Percentiles rank a stretch among this genome's conserved stretches.
phyloP scores from a whole-genome alignment of 441 rosid genomes.

The Erodium trifolium region DNA sequence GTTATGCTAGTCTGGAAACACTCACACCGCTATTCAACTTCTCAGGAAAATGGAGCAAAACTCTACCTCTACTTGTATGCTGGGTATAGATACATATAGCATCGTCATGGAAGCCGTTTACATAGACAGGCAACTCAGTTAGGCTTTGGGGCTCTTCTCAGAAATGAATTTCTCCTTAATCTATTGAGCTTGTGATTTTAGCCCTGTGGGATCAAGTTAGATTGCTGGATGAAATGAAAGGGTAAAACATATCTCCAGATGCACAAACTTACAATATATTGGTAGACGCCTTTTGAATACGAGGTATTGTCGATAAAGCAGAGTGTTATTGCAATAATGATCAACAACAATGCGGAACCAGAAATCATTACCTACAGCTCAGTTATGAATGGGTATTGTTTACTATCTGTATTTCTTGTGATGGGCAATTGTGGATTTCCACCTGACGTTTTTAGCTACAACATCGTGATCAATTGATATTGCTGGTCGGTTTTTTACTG shows the following conservation, averaged over 20 bases:
- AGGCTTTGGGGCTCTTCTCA: no score
- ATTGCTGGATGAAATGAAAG: no score
- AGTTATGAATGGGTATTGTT: not conserved
- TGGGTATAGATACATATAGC: conserved; percentile 12
- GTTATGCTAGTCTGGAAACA: conserved; percentile 14
- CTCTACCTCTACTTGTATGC: conserved; percentile 12
- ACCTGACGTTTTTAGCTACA: conserved; percentile 18
- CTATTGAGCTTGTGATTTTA: no score
- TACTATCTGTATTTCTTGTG: not conserved
- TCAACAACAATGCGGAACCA: conserved; percentile 21
- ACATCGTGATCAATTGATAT: conserved; percentile 5
- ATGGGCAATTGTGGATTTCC: not conserved
- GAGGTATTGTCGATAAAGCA: conserved; percentile 24
- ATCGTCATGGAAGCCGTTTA: conserved; percentile 20
- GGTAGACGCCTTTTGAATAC: not conserved
- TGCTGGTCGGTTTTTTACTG: no score
- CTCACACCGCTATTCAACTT: conserved; percentile 17
- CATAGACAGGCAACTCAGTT: no score
- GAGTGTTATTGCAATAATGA: not conserved
- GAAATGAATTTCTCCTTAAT: no score
- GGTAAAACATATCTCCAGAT: not conserved
- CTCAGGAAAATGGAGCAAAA: conserved; percentile 22
- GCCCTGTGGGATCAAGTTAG: no score
- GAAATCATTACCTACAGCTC: conserved; percentile 20
- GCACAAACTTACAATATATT: not conserved